Conservation (phyloP, 768 basidiomycete genomes). For the Leccinum sublutescens region DNA sequence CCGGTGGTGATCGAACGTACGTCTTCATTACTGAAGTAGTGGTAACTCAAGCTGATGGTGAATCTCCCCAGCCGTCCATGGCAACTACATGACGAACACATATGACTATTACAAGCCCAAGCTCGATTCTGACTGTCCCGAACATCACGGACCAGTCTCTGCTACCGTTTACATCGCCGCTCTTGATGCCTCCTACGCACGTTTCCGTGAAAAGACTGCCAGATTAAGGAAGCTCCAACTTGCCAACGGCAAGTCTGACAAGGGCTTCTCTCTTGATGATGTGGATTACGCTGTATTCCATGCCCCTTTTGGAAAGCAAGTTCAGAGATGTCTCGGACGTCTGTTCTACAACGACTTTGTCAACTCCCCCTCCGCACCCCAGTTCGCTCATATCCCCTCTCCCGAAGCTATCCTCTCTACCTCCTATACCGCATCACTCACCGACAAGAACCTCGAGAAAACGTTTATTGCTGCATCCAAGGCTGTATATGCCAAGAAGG, state of each 20-base stretch:
- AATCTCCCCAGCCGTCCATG: constrained; percentile 75
- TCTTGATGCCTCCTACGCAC: constrained; percentile 83
- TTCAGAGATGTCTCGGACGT: constrained; percentile 94
- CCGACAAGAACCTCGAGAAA: constrained; percentile 96
- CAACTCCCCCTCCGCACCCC: constrained; percentile 63
- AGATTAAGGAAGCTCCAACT: constrained; percentile 52
- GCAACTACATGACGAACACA: constrained; percentile 95
- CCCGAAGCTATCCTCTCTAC: constrained; percentile 68
- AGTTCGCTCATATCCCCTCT: constrained; percentile 67
- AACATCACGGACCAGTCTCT: constrained; percentile 84
- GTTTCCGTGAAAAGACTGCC: constrained; percentile 79
- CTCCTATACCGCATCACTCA: constrained; percentile 70
- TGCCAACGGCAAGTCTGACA: constrained; percentile 32
- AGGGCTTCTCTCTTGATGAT: constrained; percentile 68
- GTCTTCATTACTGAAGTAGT: constrained; percentile 31
- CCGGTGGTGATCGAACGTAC: constrained; percentile 93
- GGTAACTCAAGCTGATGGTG: constrained; percentile 5
- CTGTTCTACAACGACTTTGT: constrained; percentile 93
- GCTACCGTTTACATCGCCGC: constrained; percentile 94
- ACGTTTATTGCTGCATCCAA: constrained; percentile 83
- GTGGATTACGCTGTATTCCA: constrained; percentile 97
- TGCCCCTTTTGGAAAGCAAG: constrained; percentile 98
- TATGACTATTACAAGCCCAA: constrained; percentile 99
- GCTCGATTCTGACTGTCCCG: constrained; percentile 91
- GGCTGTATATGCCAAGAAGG: constrained; percentile 67